Evolutionary conservation across 257 asterid species (phyloP), one percentile per base, ranked within the genome.

Genomic region (Verbena officinalis): DNA sequence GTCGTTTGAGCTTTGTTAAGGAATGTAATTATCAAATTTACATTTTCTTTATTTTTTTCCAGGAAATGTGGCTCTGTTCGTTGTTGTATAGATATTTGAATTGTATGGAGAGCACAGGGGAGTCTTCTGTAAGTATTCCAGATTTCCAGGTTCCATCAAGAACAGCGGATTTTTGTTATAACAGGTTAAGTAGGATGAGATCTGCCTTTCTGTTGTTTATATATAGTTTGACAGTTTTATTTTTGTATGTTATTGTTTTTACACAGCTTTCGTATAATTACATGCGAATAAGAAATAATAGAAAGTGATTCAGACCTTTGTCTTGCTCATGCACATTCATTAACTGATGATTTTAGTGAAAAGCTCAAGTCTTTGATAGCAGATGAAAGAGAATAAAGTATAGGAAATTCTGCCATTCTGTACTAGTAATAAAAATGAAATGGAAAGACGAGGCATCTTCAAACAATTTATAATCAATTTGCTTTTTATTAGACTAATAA

Each of bases 201-300:
- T 61, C n/a, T 24, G 53, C 30, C n/a, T 36, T 4, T 36, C 21
- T 23, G 24, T 10, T 62, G 44, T 33, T 54, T 51, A 43, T 50
- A 46, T 71, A 22, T 67, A 27, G 48, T 20, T 51, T 22, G 9
- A 43, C 43, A 12, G 59, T 34, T n/a, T 16, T 46, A 54, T 53
- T 55, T 17, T 15, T 42, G 2, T 34, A 17, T 15, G 43, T 45
- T 33, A 4, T 7, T 33, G 3, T 14, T 27, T 9, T 61, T 24
- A 33, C 30, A 9, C 34, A 23, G 21, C 17, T 19, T 42, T 12
- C 23, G 55, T 60, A 60, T 60, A n/a, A 14, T 20, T 59, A 19
- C 20, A 20, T 3, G 22, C 55, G 13, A 60, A 22, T 14, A n/a
- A 42, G 7, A 22, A 20, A 31, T 1, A 0, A 46, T 21, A 51